Base-by-base conservation (phyloP, 768 basidiomycete genomes). In the Boletus rubescentipes region DNA sequence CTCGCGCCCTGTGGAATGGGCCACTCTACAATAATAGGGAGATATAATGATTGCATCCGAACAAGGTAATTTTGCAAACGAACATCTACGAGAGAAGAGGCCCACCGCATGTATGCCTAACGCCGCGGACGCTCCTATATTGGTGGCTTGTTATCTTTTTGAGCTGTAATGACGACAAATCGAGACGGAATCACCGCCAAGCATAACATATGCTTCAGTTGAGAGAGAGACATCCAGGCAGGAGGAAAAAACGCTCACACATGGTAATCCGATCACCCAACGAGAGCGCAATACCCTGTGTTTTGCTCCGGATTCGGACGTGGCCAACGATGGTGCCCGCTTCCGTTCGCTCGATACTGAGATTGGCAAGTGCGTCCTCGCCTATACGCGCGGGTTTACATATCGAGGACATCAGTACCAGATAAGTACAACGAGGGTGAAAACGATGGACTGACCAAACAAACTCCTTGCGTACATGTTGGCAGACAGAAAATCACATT, bases 401-500 rank as follows among this genome's bases (percentile, higher is more conserved):
- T 9, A 31, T 23, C n/a, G 12, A n/a, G 2, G 15, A 38, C 29
- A 18, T 52, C 26, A 34, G 18, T 16, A 1, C 30, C 6, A 12
- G 9, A 6, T 23, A 38, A 6, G 2, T 35, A 5, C 11, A 15
- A 11, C 39, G 4, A 21, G 35, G 3, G 8, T 40, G n/a, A 34
- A 38, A 39, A 16, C 32, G 18, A 42, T 39, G n/a, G 6, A 77
- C 87, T 61, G 46, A 89, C 94, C 95, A 59, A 98, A 99, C 59
- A 96, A 67, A 75, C 91, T 93, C 53, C 89, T 83, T 15, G 96
- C 96, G 72, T 97, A 98, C 82, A 98, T 85, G 67, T 98, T 98
- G 26, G 94, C 96, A 8, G 91, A 92, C 34, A 98, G 76, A 83
- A 98, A 99, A 73, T 95, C 91, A 65, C 95, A 98, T 57, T 98